Evolutionary conservation across 2,329 filamentous ascomycete species (phyloP), one percentile per base, ranked within the genome.

Genomic region (Hypoxylon sp.): DNA sequence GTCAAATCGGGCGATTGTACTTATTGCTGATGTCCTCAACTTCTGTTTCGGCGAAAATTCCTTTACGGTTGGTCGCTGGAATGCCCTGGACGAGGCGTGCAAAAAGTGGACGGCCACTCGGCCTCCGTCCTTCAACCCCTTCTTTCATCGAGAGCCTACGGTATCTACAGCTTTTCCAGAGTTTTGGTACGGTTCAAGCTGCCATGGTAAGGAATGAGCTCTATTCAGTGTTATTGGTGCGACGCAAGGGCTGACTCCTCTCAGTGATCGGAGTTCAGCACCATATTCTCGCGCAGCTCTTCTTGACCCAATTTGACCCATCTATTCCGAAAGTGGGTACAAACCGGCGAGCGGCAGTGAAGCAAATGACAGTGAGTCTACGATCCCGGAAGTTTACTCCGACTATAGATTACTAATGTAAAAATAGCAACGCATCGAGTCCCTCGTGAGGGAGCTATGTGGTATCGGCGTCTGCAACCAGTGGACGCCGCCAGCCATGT

Each of bases 11-110:
- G 86, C 88, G 15, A 83, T 91, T 0, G 83, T 88, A 2, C 86
- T 89, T 71, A 88, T 88, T 59, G 88, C 88, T n/a, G 87, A 90
- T 67, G 86, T 90, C 0, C 78, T 91, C 15, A 87, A 89, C 67
- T 89, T 85, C 72, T 91, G 89, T 74, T 91, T 90, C 70, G 82
- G 84, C 1, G 79, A 82, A 15, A 75, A 72, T 15, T 75, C 78
- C 69, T 75, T 73, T 68, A 79, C 63, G 68, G 77, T 56, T 47
- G 67, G 65, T 67, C 74, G 77, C 19, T 88, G 86, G 80, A 78
- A 75, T 6, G 79, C 81, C 24, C 77, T 89, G 11, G 76, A 82
- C 10, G 76, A 81, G 5, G 85, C 83, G 62, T 82, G 83, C 55
- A 75, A 80, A 32, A 76, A 79, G 21, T 89, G 87, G 87, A 73